Evolutionary conservation across 2,329 filamentous ascomycete genomes (phyloP), one percentile per base, ranked within the genome.

Genomic region (Pochonia chlamydosporia): DNA sequence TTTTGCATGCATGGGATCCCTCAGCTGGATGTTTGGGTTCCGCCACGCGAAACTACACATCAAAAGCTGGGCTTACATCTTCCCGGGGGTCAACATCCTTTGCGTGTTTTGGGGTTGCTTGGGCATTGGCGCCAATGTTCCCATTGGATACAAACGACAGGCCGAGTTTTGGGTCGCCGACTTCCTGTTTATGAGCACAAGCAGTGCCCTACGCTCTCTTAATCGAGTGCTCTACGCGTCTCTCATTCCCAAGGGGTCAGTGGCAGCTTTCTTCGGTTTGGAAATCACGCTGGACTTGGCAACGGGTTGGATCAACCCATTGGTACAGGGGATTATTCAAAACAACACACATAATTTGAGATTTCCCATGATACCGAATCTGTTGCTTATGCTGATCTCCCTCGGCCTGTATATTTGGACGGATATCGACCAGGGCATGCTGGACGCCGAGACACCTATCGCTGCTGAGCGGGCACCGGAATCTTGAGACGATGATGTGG

Each of bases 291-390:
- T n/a, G n/a, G n/a, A n/a, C n/a, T n/a, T n/a, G n/a, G n/a, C n/a
- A n/a, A n/a, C n/a, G n/a, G n/a, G n/a, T n/a, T n/a, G n/a, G n/a
- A n/a, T n/a, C n/a, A n/a, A n/a, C n/a, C n/a, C n/a, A 55, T 55
- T n/a, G 53, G 51, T 55, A 5, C 51, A 55, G 39, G 53, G 51
- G 0, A 48, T 40, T 3, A 55, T 55, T 10, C 53, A 55, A 35
- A 42, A 55, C 28, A 43, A 36, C 9, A 55, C 51, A 18, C 53
- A 55, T n/a, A 55, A 55, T 25, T 30, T 55, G 33, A 47, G 53
- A 1, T 55, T 55, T 41, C 53, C 53, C 20, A 55, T 55, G 53
- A 42, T 55, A 28, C 53, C 53, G 14, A 52, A 55, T 42, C 44
- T 55, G 7, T 21, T 55, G n/a, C 49, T 53, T n/a, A n/a, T 8